phyloP scores from a whole-genome alignment of 306 rosid species.

The Casuarina equisetifolia region DNA sequence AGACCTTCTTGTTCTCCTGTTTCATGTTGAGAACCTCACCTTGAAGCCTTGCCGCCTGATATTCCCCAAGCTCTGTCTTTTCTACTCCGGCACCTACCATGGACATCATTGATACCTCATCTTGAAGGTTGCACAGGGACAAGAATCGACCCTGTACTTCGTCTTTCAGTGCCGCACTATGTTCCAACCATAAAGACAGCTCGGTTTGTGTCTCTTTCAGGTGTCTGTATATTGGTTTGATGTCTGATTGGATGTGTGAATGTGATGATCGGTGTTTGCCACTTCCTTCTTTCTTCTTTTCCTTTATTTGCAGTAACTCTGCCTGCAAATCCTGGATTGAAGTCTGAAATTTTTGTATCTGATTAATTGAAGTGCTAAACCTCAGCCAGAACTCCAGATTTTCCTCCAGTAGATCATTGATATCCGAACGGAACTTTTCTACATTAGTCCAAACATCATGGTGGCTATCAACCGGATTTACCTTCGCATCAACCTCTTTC shows the following conservation, averaged over 20 bases:
- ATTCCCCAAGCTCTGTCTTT: constrained; percentile 42
- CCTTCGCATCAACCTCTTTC: constrained; percentile 21
- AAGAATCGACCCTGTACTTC: constrained; percentile 62
- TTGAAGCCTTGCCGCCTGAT: constrained; percentile 89
- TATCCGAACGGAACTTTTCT: constrained; percentile 59
- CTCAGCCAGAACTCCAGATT: constrained; percentile 93
- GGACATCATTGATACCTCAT: constrained; percentile 60
- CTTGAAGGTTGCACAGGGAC: constrained; percentile 60
- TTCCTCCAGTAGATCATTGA: constrained; percentile 65
- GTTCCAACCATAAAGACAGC: constrained; percentile 75
- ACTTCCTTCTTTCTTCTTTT: constrained; percentile 32
- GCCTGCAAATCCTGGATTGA: constrained; percentile 62
- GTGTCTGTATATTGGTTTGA: constrained; percentile 64
- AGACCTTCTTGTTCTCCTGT: constrained; percentile 70
- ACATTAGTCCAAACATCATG: constrained; percentile 45
- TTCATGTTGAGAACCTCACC: constrained; percentile 90
- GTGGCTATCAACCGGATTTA: constrained; percentile 12
- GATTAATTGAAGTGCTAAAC: constrained; percentile 82
- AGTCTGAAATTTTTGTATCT: constrained; percentile 71
- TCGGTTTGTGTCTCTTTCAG: constrained; percentile 82
- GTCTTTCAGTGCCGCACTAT: constrained; percentile 61
- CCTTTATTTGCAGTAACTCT: constrained; percentile 47
- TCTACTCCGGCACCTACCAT: constrained; percentile 27
- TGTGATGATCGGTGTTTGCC: constrained; percentile 34
- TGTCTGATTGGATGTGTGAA: constrained; percentile 63